Conservation (phyloP, 176 grass and related monocot species). For the Lolium multiflorum region DNA sequence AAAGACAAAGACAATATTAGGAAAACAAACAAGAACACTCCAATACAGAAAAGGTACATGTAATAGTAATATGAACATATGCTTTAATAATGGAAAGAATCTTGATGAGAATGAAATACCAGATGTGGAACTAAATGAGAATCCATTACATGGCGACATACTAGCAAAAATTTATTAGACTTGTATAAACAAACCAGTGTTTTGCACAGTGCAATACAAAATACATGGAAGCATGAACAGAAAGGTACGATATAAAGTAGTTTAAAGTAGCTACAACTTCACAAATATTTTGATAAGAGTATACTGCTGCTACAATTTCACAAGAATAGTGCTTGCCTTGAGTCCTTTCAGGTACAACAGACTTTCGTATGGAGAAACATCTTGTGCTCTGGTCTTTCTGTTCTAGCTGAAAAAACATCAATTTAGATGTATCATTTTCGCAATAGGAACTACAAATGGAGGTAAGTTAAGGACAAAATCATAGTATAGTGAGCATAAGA, state of each 20-base stretch:
- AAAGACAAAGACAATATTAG: not conserved
- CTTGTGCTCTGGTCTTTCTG: constrained; percentile 54
- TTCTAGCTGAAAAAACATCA: constrained; percentile 48
- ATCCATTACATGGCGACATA: not conserved
- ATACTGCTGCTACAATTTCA: not conserved
- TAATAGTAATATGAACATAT: not conserved
- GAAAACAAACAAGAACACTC: not conserved
- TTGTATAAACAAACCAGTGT: not conserved
- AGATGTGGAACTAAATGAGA: too few relatives aligned
- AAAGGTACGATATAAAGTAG: not conserved
- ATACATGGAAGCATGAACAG: not conserved
- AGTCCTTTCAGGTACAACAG: constrained; percentile 37
- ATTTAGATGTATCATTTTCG: constrained; percentile 36
- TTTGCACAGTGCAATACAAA: not conserved
- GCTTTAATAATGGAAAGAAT: too few relatives aligned
- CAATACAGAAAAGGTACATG: not conserved
- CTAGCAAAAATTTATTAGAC: not conserved
- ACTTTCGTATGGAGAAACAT: constrained; percentile 33
- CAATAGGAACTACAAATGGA: constrained; percentile 20
- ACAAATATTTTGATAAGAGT: not conserved
- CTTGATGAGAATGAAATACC: too few relatives aligned
- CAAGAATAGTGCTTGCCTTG: constrained; percentile 45
- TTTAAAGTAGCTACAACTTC: not conserved
- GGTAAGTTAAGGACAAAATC: not conserved
- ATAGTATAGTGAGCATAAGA: too few relatives aligned